Evolutionary conservation across 2,329 filamentous ascomycete genomes (phyloP).

Genomic region (Trichoderma guizhouense): DNA sequence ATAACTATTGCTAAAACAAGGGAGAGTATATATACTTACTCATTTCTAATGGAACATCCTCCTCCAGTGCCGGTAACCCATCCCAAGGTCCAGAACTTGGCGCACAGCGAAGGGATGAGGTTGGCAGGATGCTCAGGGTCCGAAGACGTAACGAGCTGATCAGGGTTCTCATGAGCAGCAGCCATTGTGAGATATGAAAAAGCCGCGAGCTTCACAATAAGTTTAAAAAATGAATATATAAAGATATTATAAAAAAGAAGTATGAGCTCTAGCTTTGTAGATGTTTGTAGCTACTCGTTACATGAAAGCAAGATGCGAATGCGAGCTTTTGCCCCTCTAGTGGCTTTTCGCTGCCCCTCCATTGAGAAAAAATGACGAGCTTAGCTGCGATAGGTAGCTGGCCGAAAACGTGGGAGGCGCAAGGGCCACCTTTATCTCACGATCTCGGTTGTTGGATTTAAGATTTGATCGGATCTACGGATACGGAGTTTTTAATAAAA

Average conservation of each 20-base stretch:
- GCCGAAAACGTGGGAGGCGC: slow-evolving; percentile 3
- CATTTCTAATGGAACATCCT: slow-evolving; percentile 70
- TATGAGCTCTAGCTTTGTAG: not conserved
- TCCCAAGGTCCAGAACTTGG: slow-evolving; percentile 90
- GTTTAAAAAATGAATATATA: not conserved
- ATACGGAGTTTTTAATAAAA: not conserved
- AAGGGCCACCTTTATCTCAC: slow-evolving; percentile 7
- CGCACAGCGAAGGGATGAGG: slow-evolving; percentile 87
- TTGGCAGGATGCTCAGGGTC: slow-evolving; percentile 90
- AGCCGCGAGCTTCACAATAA: not conserved
- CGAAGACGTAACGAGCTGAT: slow-evolving; percentile 57
- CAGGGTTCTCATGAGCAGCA: slow-evolving; percentile 25
- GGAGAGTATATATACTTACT: slow-evolving; percentile 42
- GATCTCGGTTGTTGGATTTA: slow-evolving; percentile 2
- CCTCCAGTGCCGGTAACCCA: slow-evolving; percentile 91
- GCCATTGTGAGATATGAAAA: not conserved
- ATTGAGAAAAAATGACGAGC: slow-evolving; percentile 10
- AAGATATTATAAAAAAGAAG: not conserved
- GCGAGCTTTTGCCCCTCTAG: slow-evolving; percentile 2
- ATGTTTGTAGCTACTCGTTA: not conserved
- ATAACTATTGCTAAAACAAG: not conserved
- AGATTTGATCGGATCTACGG: slow-evolving; percentile 11
- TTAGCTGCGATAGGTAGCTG: not conserved
- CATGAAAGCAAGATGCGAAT: not conserved
- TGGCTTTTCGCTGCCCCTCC: slow-evolving; percentile 4